Base-by-base conservation (phyloP, 1,284 basidiomycete species). In the Fomes fomentarius region DNA sequence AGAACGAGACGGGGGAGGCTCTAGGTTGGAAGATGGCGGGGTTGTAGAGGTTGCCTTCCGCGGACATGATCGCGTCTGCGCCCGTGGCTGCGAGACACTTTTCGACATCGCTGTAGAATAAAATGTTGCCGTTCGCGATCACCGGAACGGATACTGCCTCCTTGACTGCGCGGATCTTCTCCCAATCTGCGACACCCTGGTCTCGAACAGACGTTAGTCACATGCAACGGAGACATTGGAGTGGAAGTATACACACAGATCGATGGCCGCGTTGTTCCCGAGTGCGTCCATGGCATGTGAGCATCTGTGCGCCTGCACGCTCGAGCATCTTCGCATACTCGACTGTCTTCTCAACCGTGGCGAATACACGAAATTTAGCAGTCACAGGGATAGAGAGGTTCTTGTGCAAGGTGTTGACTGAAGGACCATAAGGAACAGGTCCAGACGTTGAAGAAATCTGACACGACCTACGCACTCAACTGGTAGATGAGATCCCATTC, bases 51-150 rank as follows among this genome's bases (percentile, higher is more conserved):
- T 97, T 92, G 0, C 93, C 96, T 72, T 99, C 96, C 0, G 96
- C 96, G 48, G 85, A 89, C 96, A 98, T 98, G 59, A 98, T 86
- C 0, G 88, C 96, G 65, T 98, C 93, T 3, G 86, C 90, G 2
- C 93, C 91, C 0, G 96, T 99, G 31, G 82, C 80, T 14, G 81
- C 78, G 22, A 99, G 73, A 68, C 94, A 96, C 6, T 78, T 76
- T 39, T 82, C 78, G 47, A 96, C 84, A 69, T 99, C 95, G 22
- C 85, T 81, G 42, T 89, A 81, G 70, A 83, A 94, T 10, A 98
- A 82, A 46, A 98, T 85, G 69, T 98, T 98, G n/a, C 96, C 96
- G 69, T 99, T 99, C 0, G 96, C 96, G 67, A 99, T 93, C 1
- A 98, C 95, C 0, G 96, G 96, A 0, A 98, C 85, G 1, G 83